Conservation (phyloP, 1,139 yeast species). For the Sporopachydermia cereana region DNA sequence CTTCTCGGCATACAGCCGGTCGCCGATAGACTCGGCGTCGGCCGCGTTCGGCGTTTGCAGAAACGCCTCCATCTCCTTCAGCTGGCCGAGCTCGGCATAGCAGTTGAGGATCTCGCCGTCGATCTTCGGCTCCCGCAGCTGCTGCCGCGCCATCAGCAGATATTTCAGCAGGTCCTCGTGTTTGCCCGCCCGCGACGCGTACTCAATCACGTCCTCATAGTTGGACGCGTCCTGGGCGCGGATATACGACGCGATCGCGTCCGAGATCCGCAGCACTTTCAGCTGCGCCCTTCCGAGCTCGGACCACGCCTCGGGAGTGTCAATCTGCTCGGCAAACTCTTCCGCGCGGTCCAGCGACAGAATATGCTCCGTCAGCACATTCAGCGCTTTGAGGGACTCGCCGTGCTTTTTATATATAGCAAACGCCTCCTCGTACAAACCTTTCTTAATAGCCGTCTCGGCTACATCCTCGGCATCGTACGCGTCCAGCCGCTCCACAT, state of each 20-base stretch:
- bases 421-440: constrained; percentile 86
- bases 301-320: constrained; percentile 82
- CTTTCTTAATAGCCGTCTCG: constrained; percentile 80
- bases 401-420: constrained; percentile 85
- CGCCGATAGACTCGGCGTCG: constrained; percentile 86
- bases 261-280: constrained; percentile 85
- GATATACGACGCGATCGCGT: constrained; percentile 81
- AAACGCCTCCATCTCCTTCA: constrained; percentile 74
- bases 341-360: constrained; percentile 94
- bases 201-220: constrained; percentile 85
- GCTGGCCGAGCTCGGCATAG: constrained; percentile 67
- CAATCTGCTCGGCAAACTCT: constrained; percentile 82
- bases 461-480: constrained; percentile 94
- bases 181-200: constrained; percentile 92
- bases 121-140: constrained; percentile 80
- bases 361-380: constrained; percentile 83
- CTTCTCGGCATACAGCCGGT: constrained; percentile 67
- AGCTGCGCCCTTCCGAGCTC: constrained; percentile 94
- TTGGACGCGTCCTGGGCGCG: constrained; percentile 87
- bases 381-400: constrained; percentile 68
- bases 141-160: constrained; percentile 88
- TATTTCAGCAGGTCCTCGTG: constrained; percentile 85
- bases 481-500: constrained; percentile 82
- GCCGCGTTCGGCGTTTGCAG: constrained; percentile 88
- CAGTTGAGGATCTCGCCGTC: constrained; percentile 88